Percentiles rank a stretch among this genome's conserved stretches.
phyloP scores from a whole-genome alignment of 2,329 filamentous ascomycete genomes.

The Diaporthe destruens region DNA sequence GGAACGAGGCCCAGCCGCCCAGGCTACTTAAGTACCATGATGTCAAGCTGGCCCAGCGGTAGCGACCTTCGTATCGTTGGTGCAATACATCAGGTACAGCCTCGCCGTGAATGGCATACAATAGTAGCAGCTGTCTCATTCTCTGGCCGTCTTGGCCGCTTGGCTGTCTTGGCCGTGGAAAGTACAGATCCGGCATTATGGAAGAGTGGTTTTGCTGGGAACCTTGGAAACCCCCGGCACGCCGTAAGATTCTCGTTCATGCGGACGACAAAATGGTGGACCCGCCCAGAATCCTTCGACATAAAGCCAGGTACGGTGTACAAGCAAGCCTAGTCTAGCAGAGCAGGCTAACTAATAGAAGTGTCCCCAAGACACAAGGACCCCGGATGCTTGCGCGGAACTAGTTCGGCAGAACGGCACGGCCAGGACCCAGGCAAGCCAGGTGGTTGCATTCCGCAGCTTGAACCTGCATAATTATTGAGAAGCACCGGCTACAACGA shows the following conservation, averaged over 20 bases:
- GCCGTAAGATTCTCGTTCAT: not conserved
- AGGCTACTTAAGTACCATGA: not conserved
- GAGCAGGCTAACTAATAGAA: not conserved
- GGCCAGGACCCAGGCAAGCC: no score
- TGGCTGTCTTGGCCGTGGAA: constrained; percentile 21
- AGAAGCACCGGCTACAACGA: no score
- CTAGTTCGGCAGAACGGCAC: constrained; percentile 16
- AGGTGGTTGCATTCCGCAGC: not conserved
- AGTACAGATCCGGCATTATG: constrained; percentile 11
- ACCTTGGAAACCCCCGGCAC: not conserved
- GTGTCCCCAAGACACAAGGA: no score
- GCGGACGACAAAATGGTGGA: not conserved
- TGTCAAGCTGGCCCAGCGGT: not conserved
- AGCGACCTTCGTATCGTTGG: not conserved
- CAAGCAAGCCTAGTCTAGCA: not conserved
- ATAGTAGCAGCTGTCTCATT: not conserved
- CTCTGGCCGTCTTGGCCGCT: constrained; percentile 12
- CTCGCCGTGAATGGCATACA: not conserved
- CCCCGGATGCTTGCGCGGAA: constrained; percentile 5
- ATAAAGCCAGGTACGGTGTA: not conserved
- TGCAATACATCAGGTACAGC: not conserved
- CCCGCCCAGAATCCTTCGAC: constrained; percentile 16
- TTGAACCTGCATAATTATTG: not conserved
- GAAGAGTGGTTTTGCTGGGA: not conserved
- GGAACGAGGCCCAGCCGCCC: not conserved